These are phyloP conservation scores for Pseudocercospora crystallina DNA, from an alignment of 2,329 filamentous ascomycete species.

Conservation along the genomic window DNA sequence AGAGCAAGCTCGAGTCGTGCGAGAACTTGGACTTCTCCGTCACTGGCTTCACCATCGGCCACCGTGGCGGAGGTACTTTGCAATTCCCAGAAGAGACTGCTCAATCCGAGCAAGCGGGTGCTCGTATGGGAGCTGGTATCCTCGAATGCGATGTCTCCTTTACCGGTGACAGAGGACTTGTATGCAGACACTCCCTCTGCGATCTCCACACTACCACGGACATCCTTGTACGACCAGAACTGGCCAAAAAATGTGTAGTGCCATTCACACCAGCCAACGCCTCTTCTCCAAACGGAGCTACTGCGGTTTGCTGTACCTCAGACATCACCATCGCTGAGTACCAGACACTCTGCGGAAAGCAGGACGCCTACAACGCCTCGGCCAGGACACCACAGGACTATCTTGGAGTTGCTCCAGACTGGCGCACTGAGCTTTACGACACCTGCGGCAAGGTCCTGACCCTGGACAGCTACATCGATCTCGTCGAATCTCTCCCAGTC, in stretches of 20 bases:
- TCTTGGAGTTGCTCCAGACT: constrained; percentile 7
- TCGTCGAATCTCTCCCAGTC: constrained; percentile 4
- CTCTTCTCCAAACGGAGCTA: constrained; percentile 8
- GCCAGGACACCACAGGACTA: constrained; percentile 5
- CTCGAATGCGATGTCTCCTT: constrained; percentile 13
- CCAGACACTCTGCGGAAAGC: constrained; percentile 8
- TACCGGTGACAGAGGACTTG: constrained; percentile 9
- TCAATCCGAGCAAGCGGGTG: constrained; percentile 11
- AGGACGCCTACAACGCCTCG: constrained; percentile 14
- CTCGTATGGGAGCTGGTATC: constrained; percentile 13
- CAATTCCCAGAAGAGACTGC: constrained; percentile 15
- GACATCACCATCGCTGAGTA: constrained; percentile 13
- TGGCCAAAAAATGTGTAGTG: constrained; percentile 10
- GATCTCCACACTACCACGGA: constrained; percentile 12
- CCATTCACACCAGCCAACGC: constrained; percentile 11
- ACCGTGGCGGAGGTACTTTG: constrained; percentile 11
- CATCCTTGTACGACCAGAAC: constrained; percentile 4
- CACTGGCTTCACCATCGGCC: constrained; percentile 11
- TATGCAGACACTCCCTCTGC: constrained; percentile 14
- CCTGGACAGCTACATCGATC: constrained; percentile 10
- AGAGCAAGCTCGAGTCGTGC: constrained; percentile 12
- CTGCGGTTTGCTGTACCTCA: constrained; percentile 12
- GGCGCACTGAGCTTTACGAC: constrained; percentile 14
- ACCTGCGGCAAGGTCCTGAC: constrained; percentile 13
- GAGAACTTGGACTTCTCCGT: constrained; percentile 8